A percentile compares a stretch with the other conserved stretches of the same genome.
Conservation (phyloP, 805 yeast species). For the Candida pini region DNA sequence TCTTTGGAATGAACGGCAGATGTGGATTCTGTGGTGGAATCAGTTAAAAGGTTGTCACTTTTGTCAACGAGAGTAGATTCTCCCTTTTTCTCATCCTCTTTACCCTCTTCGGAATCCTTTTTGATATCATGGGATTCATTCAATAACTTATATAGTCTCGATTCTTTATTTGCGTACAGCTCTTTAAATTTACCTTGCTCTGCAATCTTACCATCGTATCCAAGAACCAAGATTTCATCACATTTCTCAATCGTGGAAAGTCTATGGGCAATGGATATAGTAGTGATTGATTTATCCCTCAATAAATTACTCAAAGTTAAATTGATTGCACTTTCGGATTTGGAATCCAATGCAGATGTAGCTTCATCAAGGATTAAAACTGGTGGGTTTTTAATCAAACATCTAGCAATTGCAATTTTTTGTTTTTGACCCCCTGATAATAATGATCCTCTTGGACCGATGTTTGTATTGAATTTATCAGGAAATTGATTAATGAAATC, state of each 20-base stretch:
- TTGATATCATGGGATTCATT: conserved; percentile 20
- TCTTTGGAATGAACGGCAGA: no score
- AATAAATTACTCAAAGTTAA: conserved; percentile 57
- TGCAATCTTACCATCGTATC: conserved; percentile 68
- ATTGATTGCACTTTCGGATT: conserved; percentile 81
- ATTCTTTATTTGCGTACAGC: conserved; percentile 38
- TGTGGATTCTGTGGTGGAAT: no score
- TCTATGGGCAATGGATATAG: conserved; percentile 88
- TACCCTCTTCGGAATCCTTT: conserved; percentile 6
- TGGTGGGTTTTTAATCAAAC: conserved; percentile 60
- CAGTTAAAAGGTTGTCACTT: no score
- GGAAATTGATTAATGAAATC: conserved; percentile 72
- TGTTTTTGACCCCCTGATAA: conserved; percentile 76
- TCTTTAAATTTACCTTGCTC: conserved; percentile 69
- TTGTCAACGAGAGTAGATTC: no score
- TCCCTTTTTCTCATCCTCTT: conserved; percentile 1
- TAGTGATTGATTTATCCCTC: conserved; percentile 56
- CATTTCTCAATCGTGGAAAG: conserved; percentile 82
- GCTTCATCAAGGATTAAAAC: conserved; percentile 72
- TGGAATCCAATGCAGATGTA: conserved; percentile 88
- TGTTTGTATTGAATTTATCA: conserved; percentile 71
- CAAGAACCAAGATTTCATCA: conserved; percentile 75
- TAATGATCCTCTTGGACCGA: conserved; percentile 71
- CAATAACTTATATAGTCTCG: conserved; percentile 28
- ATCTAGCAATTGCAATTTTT: conserved; percentile 71